Evolutionary conservation across 2,329 filamentous ascomycete species (phyloP).

Genomic region (Tothia fuscella): DNA sequence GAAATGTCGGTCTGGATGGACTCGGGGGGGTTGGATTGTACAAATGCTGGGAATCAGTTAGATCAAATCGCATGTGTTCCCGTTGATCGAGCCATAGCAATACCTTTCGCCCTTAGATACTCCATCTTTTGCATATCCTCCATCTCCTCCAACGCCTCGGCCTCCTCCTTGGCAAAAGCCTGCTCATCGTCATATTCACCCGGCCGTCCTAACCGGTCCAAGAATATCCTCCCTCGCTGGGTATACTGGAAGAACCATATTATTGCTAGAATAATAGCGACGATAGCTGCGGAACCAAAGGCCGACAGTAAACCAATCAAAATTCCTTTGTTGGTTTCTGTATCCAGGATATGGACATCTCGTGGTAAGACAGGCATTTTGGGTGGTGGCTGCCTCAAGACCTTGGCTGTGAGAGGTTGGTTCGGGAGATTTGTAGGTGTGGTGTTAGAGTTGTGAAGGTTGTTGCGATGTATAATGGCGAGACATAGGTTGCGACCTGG

Average conservation of each 20-base stretch:
- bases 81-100: not conserved
- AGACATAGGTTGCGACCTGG: too few relatives aligned
- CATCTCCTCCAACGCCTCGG: slow-evolving; percentile 88
- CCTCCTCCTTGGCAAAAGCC: slow-evolving; percentile 85
- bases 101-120: slow-evolving; percentile 92
- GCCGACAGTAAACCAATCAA: slow-evolving; percentile 91
- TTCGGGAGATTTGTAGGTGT: too few relatives aligned
- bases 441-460: too few relatives aligned
- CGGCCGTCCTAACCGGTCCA: slow-evolving; percentile 84
- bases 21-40: slow-evolving; percentile 88
- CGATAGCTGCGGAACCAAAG: slow-evolving; percentile 79
- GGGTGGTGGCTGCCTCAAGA: too few relatives aligned
- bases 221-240: slow-evolving; percentile 71
- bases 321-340: slow-evolving; percentile 56
- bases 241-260: slow-evolving; percentile 95
- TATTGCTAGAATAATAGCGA: slow-evolving; percentile 64
- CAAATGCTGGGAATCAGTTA: slow-evolving; percentile 55
- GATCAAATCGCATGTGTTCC: not conserved
- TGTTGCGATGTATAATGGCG: too few relatives aligned
- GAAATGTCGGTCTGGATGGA: slow-evolving; percentile 95
- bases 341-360: not conserved
- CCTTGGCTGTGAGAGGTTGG: too few relatives aligned
- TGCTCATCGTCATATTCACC: slow-evolving; percentile 98
- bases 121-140: slow-evolving; percentile 83
- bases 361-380: too few relatives aligned